Base-by-base conservation (phyloP, 169 alveolate genomes). In the Theileria luwenshuni region DNA sequence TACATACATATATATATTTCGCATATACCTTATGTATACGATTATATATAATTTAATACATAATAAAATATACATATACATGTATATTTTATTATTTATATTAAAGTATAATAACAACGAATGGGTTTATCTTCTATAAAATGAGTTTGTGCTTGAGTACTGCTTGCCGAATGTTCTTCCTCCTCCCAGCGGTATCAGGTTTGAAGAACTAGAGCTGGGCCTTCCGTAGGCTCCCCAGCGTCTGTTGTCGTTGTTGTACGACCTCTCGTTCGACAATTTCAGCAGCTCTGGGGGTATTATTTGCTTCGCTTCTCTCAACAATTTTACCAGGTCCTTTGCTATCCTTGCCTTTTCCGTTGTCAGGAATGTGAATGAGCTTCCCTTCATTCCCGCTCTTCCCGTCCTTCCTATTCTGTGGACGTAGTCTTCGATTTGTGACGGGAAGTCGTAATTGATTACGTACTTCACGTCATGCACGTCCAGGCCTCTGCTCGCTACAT, bases 401-500 rank as follows among this genome's bases (percentile, higher is more conserved):
- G 96, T 93, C 63, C 97, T 85, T 21, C 99, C 99, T 32, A 98
- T 97, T 70, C 99, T 91, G 76, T 98, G 99, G 25, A 98, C 96
- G 77, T 98, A 98, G 83, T 96, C 99, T 91, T 98, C 99, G 21
- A 96, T 94, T 54, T 95, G 96, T 74, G 90, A 92, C 13, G 99
- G 99, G 92, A 98, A 94, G 77, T 98, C 99, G 86, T 94, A 98
- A 92, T 98, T 98, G 35, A 98, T 92, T 15, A 98, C 99, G 76
- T 85, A 93, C 74, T 92, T 94, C 68, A 96, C 95, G 69, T 96
- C 98, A 64, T 97, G 97, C 51, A 98, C 98, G 83, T 98, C 99
- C 59, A 98, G 85, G 25, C 99, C 99, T 69, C 99, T 93, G 38
- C 99, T 93, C 15, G 99, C 99, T 3, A 98, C 99, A 84, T 98